Conservation (phyloP, 2,329 filamentous ascomycete genomes). For the Colletotrichum sp. region DNA sequence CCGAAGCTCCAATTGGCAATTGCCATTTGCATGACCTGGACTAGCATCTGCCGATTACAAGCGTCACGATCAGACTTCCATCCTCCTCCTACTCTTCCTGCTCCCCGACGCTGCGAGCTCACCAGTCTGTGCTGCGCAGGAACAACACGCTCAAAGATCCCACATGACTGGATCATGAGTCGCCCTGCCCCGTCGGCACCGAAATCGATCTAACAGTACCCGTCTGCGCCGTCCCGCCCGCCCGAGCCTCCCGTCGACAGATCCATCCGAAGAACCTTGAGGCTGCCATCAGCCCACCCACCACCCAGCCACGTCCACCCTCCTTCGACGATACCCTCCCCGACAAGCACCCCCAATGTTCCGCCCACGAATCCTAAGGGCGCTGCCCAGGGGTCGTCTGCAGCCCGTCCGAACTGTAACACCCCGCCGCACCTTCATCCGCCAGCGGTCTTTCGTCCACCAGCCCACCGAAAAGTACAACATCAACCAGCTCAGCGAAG, state of each 20-base stretch:
- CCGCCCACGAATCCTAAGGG: conserved; percentile 28
- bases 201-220: conserved; percentile 1
- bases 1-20: conserved; percentile 1
- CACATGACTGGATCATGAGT: conserved; percentile 13
- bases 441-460: conserved; percentile 25
- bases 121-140: conserved; percentile 13
- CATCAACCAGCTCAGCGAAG: conserved; percentile 50
- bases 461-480: conserved; percentile 55
- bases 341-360: conserved; percentile 28
- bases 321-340: background rate
- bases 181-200: conserved; percentile 9
- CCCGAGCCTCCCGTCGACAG: conserved; percentile 8
- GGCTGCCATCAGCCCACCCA: background rate
- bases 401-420: conserved; percentile 14
- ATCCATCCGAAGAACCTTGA: conserved; percentile 10
- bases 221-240: conserved; percentile 1
- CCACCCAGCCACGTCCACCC: background rate
- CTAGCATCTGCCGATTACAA: background rate
- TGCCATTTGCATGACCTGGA: background rate
- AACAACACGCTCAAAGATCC: background rate
- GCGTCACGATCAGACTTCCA: conserved; percentile 11
- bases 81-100: background rate
- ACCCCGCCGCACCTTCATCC: conserved; percentile 39
- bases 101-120: background rate
- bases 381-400: conserved; percentile 26